Base-by-base conservation (phyloP, 495 filamentous ascomycete genomes). In the Neurospora pannonica region DNA sequence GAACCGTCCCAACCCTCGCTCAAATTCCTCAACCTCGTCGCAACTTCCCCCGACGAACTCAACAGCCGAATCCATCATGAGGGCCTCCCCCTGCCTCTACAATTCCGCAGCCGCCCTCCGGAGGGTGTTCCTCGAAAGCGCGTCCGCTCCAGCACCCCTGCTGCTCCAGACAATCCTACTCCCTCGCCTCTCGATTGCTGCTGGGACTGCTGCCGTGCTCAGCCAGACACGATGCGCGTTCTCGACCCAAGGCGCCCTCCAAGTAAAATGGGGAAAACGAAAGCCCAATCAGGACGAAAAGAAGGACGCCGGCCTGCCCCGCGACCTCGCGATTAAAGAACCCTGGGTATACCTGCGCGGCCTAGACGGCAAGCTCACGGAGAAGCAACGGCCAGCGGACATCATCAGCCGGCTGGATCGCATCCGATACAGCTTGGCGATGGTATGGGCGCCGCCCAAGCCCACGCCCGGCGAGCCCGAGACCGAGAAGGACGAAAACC, bases 381-480 rank as follows among this genome's bases (percentile, higher is more conserved):
- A 81, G 11, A 87, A 88, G 5, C 75, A 81, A 9, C 78, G 74
- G 43, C 83, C 87, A 4, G 48, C 39, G 54, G 73, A 83, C 24
- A 81, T 89, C 21, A 85, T 94, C 13, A 37, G 71, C 2, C 74
- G 76, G 0, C 81, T 93, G 43, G 80, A 91, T 74, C 84, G 81
- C 31, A 74, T 79, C 10, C 82, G 83, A 0, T 78, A 91, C 74
- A 87, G 85, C 54, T 85, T 96, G 10, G 75, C 92, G 1, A 86
- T 90, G 79, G 85, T 95, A 2, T 81, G 85, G 2, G 77, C 83
- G 2, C 79, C 80, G 3, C 54, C 71, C n/a, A 28, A 70, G 19
- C 38, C 31, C 9, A 38, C 38, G 39, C 74, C 71, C 54, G 62
- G 43, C 8, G 70, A 19, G 19, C 42, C 67, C 5, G 38, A 60